Evolutionary conservation across 78 protist genomes (phyloP).

Genomic region (Monosiga brevicollis): DNA sequence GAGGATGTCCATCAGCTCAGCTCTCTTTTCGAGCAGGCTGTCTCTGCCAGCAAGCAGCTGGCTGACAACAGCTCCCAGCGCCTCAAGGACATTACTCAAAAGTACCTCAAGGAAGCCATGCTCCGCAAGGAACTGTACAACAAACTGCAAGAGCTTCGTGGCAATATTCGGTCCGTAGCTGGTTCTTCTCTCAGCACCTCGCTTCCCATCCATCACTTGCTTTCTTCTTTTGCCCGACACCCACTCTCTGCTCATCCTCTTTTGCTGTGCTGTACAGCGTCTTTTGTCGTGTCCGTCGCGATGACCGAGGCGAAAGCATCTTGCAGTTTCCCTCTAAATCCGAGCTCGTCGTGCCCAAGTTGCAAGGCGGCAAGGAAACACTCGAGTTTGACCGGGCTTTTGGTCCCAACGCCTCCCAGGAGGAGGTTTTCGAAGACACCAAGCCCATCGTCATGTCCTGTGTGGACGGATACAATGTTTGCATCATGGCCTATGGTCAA

Average conservation of each 20-base stretch:
- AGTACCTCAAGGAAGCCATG: conserved; percentile 3
- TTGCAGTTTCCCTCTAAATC: not conserved
- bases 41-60: not conserved
- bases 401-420: conserved; percentile 12
- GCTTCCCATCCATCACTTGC: too few relatives aligned
- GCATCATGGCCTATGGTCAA: conserved; percentile 55
- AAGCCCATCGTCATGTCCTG: conserved; percentile 31
- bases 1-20: not conserved
- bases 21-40: not conserved
- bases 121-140: not conserved
- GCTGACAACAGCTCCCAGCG: not conserved
- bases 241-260: too few relatives aligned
- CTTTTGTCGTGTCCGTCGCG: conserved; percentile 52
- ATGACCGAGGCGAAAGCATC: not conserved
- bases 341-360: not conserved
- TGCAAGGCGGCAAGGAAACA: not conserved
- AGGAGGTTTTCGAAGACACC: conserved; percentile 24
- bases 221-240: too few relatives aligned
- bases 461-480: conserved; percentile 52
- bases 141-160: conserved; percentile 45
- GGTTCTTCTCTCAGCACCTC: too few relatives aligned
- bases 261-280: too few relatives aligned
- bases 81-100: not conserved
- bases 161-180: too few relatives aligned
- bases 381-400: conserved; percentile 13